A percentile compares a stretch with the other conserved stretches of the same genome.
phyloP scores from a whole-genome alignment of 345 rosid species.

The Linum trigynum region DNA sequence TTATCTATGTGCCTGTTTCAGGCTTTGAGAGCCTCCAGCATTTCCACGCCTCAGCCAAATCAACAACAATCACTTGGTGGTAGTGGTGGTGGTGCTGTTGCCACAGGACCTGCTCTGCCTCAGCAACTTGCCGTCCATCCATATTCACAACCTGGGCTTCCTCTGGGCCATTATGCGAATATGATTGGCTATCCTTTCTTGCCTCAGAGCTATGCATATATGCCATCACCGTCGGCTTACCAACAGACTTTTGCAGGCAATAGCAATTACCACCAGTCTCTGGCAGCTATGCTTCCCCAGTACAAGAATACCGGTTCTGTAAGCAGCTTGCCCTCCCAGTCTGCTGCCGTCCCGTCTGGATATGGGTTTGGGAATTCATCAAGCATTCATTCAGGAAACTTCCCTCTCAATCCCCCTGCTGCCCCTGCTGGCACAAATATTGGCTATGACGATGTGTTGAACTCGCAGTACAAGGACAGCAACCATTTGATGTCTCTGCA shows the following conservation, averaged over 20 bases:
- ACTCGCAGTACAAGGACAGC: constrained; percentile 82
- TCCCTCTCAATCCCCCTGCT: constrained; percentile 55
- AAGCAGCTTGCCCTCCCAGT: constrained; percentile 64
- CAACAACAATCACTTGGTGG: constrained; percentile 50
- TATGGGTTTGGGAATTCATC: constrained; percentile 82
- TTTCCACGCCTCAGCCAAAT: constrained; percentile 60
- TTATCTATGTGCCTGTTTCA: constrained; percentile 17
- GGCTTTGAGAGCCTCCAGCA: constrained; percentile 55
- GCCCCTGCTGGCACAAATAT: constrained; percentile 54
- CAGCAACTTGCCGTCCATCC: constrained; percentile 91
- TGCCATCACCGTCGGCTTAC: constrained; percentile 64
- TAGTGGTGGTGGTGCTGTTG: constrained; percentile 48
- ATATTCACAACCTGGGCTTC: constrained; percentile 78
- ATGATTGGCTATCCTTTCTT: constrained; percentile 80
- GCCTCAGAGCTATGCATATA: constrained; percentile 84
- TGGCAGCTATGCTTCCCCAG: constrained; percentile 81
- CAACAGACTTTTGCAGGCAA: constrained; percentile 82
- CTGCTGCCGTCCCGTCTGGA: constrained; percentile 71
- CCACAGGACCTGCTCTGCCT: constrained; percentile 69
- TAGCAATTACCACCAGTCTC: constrained; percentile 73
- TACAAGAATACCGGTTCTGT: constrained; percentile 73
- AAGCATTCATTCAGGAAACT: constrained; percentile 61
- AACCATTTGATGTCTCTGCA: constrained; percentile 66
- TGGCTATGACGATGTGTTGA: constrained; percentile 62
- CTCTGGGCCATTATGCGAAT: constrained; percentile 73